phyloP scores from a whole-genome alignment of 495 filamentous ascomycete genomes.

The Lasiosphaeria miniovina region DNA sequence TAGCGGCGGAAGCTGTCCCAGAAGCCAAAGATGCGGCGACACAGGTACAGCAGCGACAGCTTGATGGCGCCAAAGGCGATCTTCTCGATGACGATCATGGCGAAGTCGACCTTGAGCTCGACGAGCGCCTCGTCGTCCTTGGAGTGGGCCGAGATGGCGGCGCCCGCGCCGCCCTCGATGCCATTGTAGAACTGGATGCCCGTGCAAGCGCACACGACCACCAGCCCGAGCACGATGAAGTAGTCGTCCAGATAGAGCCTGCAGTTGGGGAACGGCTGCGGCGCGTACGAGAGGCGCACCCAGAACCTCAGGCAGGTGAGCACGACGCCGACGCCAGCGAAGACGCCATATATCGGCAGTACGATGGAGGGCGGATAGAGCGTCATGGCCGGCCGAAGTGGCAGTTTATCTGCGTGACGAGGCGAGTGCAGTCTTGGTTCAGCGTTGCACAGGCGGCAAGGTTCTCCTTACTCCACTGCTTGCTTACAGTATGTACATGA shows the following conservation, averaged over 20 bases:
- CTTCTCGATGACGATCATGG: constrained; percentile 1
- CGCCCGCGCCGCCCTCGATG: neutral
- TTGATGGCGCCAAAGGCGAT: constrained; percentile 2
- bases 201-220: neutral
- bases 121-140: neutral
- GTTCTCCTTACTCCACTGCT: too few species aligned
- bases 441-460: too few species aligned
- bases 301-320: neutral
- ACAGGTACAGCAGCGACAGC: neutral
- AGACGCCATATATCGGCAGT: neutral
- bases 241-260: neutral
- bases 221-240: neutral
- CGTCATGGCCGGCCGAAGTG: neutral
- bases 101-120: neutral
- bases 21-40: neutral
- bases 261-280: neutral
- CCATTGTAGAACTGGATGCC: neutral
- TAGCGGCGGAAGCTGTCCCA: neutral
- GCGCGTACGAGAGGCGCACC: neutral
- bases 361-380: neutral
- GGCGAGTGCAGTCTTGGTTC: too few species aligned
- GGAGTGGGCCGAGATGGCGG: neutral
- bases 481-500: too few species aligned
- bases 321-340: neutral
- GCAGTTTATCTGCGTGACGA: too few species aligned